Conservation (phyloP, 495 filamentous ascomycete species). For the Hyphodiscus hymeniophilus region DNA sequence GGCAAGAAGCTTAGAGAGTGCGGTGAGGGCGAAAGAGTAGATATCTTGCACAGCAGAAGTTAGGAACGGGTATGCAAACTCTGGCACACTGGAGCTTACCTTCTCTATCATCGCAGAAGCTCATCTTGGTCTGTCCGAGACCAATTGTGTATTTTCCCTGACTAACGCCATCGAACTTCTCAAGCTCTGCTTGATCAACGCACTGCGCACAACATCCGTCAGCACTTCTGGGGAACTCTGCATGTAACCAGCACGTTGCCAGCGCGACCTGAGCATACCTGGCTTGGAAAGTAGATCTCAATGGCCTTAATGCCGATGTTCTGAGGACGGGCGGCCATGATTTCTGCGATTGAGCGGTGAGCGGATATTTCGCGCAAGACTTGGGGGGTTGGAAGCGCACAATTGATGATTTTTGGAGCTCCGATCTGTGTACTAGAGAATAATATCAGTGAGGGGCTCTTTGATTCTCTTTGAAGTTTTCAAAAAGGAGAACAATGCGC, state of each 20-base stretch:
- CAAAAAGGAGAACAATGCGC: not conserved
- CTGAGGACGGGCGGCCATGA: conserved; percentile 80
- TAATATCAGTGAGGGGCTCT: no score
- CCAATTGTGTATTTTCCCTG: conserved; percentile 98
- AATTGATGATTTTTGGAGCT: no score
- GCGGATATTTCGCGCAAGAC: conserved; percentile 1
- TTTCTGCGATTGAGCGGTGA: conserved; percentile 22
- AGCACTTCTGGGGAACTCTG: conserved; percentile 5
- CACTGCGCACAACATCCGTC: conserved; percentile 50
- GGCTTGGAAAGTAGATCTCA: conserved; percentile 95
- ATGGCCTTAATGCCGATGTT: conserved; percentile 99
- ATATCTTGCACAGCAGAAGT: conserved; percentile 57
- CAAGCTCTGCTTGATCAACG: conserved; percentile 90
- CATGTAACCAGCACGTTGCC: not conserved
- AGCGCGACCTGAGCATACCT: conserved; percentile 50
- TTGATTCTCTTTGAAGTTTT: not conserved
- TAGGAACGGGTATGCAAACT: not conserved
- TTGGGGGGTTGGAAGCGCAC: not conserved
- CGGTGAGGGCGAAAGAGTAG: conserved; percentile 92
- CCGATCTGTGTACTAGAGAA: not conserved
- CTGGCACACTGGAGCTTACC: conserved; percentile 40
- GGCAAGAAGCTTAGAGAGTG: conserved; percentile 74
- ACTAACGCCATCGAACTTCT: conserved; percentile 96
- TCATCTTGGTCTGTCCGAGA: conserved; percentile 99
- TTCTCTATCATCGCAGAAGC: conserved; percentile 98